Evolutionary conservation across 371 early-diverging fungal species (phyloP).

Genomic region (Smittium culicis): DNA sequence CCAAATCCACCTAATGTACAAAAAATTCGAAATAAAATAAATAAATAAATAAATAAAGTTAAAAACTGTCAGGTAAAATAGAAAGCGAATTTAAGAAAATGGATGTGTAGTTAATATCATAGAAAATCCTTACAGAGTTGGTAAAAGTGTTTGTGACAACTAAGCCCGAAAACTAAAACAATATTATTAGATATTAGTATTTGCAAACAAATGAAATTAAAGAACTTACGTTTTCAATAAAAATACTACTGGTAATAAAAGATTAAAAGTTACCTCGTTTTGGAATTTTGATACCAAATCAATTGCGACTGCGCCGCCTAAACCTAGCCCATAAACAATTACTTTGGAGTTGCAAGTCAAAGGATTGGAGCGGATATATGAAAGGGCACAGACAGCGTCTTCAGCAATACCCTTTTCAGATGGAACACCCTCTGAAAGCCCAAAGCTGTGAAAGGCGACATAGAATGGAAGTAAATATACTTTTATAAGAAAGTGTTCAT

Average conservation of each 20-base stretch:
- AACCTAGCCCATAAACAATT: slow-evolving; percentile 83
- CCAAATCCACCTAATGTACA: slow-evolving; percentile 47
- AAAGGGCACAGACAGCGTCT: slow-evolving; percentile 75
- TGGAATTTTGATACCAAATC: slow-evolving; percentile 33
- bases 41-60: neutral
- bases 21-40: neutral
- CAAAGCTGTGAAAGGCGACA: slow-evolving; percentile 38
- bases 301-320: slow-evolving; percentile 96
- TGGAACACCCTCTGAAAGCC: slow-evolving; percentile 70
- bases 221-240: too few species aligned
- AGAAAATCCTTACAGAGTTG: slow-evolving; percentile 41
- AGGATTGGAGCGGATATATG: slow-evolving; percentile 59
- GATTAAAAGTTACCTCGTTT: neutral
- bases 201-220: too few species aligned
- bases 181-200: too few species aligned
- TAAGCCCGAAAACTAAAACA: slow-evolving; percentile 57
- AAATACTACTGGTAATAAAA: too few species aligned
- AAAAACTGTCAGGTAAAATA: too few species aligned
- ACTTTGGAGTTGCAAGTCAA: slow-evolving; percentile 58
- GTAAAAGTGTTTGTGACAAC: slow-evolving; percentile 92
- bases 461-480: neutral
- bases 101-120: too few species aligned
- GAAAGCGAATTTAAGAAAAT: too few species aligned
- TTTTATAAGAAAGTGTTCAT: neutral
- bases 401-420: slow-evolving; percentile 71